A percentile compares a stretch with the other conserved stretches of the same genome.
Evolutionary conservation across 352 stramenopile genomes (phyloP).

Genomic region (Pythium biforme): DNA sequence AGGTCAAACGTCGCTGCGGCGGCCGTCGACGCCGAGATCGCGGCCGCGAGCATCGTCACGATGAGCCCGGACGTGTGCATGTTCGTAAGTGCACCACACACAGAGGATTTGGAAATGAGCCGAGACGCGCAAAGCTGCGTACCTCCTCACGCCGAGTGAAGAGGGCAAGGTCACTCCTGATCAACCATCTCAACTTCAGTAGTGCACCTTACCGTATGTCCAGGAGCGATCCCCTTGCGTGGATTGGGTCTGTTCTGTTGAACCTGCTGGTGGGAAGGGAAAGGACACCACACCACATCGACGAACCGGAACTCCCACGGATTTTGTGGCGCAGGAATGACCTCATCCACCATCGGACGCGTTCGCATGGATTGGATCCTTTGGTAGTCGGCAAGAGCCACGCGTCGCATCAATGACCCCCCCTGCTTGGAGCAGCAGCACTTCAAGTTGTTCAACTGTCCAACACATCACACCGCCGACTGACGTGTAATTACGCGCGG

Average conservation of each 20-base stretch:
- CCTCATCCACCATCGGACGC: not conserved
- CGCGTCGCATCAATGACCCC: too few species aligned
- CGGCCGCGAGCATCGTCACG: not conserved
- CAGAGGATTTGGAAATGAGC: not conserved
- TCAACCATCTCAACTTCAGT: too few species aligned
- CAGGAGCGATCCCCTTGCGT: too few species aligned
- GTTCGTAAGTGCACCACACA: not conserved
- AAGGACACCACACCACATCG: not conserved
- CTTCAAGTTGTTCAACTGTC: too few species aligned
- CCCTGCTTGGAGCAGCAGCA: too few species aligned
- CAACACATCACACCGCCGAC: too few species aligned
- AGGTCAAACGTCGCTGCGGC: conserved; percentile 15
- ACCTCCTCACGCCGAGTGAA: not conserved
- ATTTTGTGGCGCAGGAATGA: not conserved
- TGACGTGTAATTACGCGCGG: too few species aligned
- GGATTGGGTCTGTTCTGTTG: not conserved
- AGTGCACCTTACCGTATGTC: too few species aligned
- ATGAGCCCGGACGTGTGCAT: not conserved
- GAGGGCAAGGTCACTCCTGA: too few species aligned
- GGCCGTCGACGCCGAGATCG: not conserved
- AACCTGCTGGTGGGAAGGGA: conserved; percentile 2
- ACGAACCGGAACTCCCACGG: not conserved
- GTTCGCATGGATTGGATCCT: not conserved
- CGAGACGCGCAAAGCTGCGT: not conserved
- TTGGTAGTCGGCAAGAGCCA: too few species aligned